Conservation (phyloP, 192 early-diverging fungal species). For the Phycomyces blakesleeanus region DNA sequence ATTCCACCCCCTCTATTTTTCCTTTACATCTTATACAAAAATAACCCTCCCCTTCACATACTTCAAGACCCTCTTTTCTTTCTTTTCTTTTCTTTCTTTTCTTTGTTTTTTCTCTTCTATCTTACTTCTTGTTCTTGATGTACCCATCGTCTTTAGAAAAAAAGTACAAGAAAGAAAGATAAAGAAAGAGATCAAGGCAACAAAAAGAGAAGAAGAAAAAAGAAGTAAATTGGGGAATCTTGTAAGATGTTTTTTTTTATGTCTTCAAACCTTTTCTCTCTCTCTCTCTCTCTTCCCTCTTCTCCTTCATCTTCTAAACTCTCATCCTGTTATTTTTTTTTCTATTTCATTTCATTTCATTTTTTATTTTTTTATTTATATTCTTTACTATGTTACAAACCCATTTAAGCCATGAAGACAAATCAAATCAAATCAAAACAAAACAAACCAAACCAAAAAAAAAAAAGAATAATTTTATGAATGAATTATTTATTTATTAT, state of each 20-base stretch:
- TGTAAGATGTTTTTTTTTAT: neutral
- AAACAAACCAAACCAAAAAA: constrained; percentile 5
- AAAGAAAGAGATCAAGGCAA: neutral
- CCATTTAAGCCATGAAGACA: too few species aligned
- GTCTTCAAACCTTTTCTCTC: neutral
- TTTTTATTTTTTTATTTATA: neutral
- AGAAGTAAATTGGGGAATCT: neutral
- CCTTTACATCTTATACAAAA: neutral
- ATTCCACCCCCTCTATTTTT: neutral
- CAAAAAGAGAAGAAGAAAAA: neutral
- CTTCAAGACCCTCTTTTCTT: too few species aligned
- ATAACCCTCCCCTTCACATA: neutral
- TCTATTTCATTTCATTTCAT: neutral
- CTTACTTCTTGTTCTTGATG: too few species aligned
- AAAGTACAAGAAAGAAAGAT: neutral
- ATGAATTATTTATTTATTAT: neutral
- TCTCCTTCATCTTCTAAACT: neutral
- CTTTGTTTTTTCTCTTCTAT: too few species aligned
- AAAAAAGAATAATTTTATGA: too few species aligned
- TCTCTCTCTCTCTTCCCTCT: neutral
- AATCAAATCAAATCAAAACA: neutral
- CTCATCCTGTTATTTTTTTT: too few species aligned
- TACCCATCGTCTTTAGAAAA: neutral
- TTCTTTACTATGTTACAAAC: neutral
- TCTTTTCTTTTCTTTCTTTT: too few species aligned